Base-by-base conservation (phyloP, 768 basidiomycete species). In the Melanogaster broomeanus region DNA sequence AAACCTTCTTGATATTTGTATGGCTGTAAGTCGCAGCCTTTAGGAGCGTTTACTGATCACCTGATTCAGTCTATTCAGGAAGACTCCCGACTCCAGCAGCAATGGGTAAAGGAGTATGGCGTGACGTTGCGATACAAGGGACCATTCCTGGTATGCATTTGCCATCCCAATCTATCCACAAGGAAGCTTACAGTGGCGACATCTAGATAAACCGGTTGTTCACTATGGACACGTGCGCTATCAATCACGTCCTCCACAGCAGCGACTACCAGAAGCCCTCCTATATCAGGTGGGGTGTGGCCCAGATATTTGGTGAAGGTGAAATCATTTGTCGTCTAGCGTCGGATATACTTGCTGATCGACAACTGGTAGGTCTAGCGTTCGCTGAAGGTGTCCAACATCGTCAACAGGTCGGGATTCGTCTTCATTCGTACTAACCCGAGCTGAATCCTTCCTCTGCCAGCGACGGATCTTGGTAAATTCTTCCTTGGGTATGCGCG, bases 221-320 rank as follows among this genome's bases (percentile, higher is more conserved):
- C 59, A 87, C 84, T 0, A 68, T 74, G 48, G 89, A 90, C 62
- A 72, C 79, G 0, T 78, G 79, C 19, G 87, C 87, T 0, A 46
- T 90, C 38, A 76, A 77, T 41, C 82, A 90, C 55, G 70, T 92
- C 42, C 69, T 91, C 15, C 82, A 87, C 48, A 69, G 69, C 28
- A 60, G 72, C 34, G 67, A 75, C 42, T 88, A 84, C 58, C 77
- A 79, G 46, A 88, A 87, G 57, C 77, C 84, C 0, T 70, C 71
- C 18, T 52, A 60, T 9, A 63, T 68, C 13, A 68, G 76, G 4
- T 73, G 70, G 42, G 63, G 53, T 42, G 62, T 84, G 2, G 51
- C 66, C 19, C 64, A 62, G 10, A 61, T 84, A 19, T 60, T 84
- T 13, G 73, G 73, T 5, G 51, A 62, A 55, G 72, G 72, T 63